These are phyloP conservation scores for Gossypium thurberi DNA, from an alignment of 345 rosid genomes.

Conservation along the genomic window DNA sequence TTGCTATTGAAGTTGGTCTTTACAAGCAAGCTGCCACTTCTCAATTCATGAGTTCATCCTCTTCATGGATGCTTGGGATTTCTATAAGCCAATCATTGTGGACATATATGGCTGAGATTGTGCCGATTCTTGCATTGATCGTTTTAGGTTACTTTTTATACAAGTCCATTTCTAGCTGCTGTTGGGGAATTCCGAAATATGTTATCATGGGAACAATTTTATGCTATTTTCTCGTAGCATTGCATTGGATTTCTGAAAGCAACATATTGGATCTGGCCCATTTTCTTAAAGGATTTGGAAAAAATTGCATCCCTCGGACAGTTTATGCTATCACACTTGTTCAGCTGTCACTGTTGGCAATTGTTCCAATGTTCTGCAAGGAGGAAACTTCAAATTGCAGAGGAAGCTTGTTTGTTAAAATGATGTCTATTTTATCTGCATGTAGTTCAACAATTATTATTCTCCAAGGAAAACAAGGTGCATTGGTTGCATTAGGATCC, in stretches of 20 bases:
- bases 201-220: constrained; percentile 43
- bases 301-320: constrained; percentile 48
- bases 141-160: constrained; percentile 43
- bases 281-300: constrained; percentile 35
- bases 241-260: constrained; percentile 69
- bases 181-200: constrained; percentile 38
- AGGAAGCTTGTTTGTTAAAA: constrained; percentile 29
- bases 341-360: constrained; percentile 50
- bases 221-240: constrained; percentile 62
- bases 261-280: constrained; percentile 24
- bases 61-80: constrained; percentile 73
- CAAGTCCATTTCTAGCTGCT: constrained; percentile 21
- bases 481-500: constrained; percentile 60
- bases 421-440: constrained; percentile 53
- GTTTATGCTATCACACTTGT: constrained; percentile 48
- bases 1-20: constrained; percentile 76
- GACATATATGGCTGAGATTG: constrained; percentile 41
- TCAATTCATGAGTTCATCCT: constrained; percentile 54
- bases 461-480: constrained; percentile 80
- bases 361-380: constrained; percentile 19
- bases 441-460: constrained; percentile 70
- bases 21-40: constrained; percentile 94
- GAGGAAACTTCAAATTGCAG: constrained; percentile 22
- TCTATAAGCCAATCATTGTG: constrained; percentile 42
- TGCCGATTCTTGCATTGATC: constrained; percentile 44